These are phyloP conservation scores for Myxozyma kluyveri DNA, from an alignment of 805 yeast species.

Conservation along the genomic window DNA sequence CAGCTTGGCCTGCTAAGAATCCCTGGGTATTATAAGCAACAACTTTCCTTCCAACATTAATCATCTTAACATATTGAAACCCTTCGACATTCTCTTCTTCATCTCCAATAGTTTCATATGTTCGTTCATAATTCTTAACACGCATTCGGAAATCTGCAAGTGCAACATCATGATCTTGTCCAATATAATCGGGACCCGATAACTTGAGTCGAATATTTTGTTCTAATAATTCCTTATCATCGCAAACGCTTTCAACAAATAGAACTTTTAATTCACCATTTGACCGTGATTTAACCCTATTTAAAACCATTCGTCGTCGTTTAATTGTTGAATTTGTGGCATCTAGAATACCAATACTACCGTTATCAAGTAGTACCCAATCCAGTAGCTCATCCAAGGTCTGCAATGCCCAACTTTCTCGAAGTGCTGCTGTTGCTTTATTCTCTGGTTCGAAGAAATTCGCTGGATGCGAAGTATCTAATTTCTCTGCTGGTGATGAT, in stretches of 20 bases:
- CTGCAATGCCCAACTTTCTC: slow-evolving; percentile 96
- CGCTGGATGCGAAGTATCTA: slow-evolving; percentile 58
- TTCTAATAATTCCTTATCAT: slow-evolving; percentile 74
- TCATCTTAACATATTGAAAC: slow-evolving; percentile 89
- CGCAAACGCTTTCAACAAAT: slow-evolving; percentile 83
- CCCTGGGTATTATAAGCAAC: slow-evolving; percentile 87
- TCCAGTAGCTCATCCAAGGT: slow-evolving; percentile 81
- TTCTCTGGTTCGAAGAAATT: slow-evolving; percentile 84
- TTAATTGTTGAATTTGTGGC: slow-evolving; percentile 85
- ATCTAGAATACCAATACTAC: slow-evolving; percentile 90
- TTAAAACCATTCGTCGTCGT: slow-evolving; percentile 63
- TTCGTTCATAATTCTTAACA: slow-evolving; percentile 76
- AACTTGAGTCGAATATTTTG: slow-evolving; percentile 80
- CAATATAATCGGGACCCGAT: slow-evolving; percentile 87
- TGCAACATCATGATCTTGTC: slow-evolving; percentile 80
- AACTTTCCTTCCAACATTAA: slow-evolving; percentile 91
- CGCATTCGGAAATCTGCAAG: slow-evolving; percentile 78
- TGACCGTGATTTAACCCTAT: slow-evolving; percentile 35
- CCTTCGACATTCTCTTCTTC: slow-evolving; percentile 59
- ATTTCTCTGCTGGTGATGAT: background rate
- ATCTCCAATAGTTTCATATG: slow-evolving; percentile 87
- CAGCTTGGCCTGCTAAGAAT: slow-evolving; percentile 87
- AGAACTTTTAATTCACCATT: slow-evolving; percentile 62
- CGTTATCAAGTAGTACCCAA: slow-evolving; percentile 73
- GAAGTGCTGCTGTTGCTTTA: slow-evolving; percentile 54